Evolutionary conservation across 1,284 basidiomycete genomes (phyloP), one percentile per base, ranked within the genome.

Genomic region (Dichomitus squalens): DNA sequence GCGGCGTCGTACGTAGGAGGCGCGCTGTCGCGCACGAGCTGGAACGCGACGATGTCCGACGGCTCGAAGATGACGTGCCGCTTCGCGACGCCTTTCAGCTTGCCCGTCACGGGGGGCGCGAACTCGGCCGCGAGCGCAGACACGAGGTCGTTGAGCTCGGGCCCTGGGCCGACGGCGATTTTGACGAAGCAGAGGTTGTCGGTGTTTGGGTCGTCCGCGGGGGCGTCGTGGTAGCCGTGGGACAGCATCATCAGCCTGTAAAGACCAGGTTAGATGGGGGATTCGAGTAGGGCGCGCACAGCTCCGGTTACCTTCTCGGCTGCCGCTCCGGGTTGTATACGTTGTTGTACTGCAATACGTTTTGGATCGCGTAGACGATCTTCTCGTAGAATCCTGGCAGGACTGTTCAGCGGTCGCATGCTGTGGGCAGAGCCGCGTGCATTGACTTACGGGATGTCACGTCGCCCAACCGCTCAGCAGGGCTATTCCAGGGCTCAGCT

Each of bases 1-100:
- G 50, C 48, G 18, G 57, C 16, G 39, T 64, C 62, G 51, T 71
- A 70, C 29, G 69, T 58, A 5, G 71, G 70, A 4, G 67, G 67
- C 27, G 53, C 49, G 23, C 64, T 59, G 21, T 70, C 62, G 43
- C 75, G 75, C 21, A 69, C 46, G 20, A 89, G 75, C 36, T 84
- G 75, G 67, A 90, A 90, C 0, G 79, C 77, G 40, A 90, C 76
- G 31, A 88, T 75, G 34, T 86, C 81, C 6, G 87, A 86, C 0
- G 85, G 77, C 41, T 79, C 75, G 23, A 82, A 73, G 57, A 90
- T 88, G 31, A 86, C 79, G 25, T 83, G 79, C 9, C 73, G 73
- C 31, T 52, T 57, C 31, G 58, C 64, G 53, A 25, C 16, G 2
- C 52, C 38, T 34, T 55, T 55, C 18, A 47, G 12, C 35, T 53